phyloP scores from a whole-genome alignment of 371 early-diverging fungal genomes.

The Syncephalastrum contaminatum region DNA sequence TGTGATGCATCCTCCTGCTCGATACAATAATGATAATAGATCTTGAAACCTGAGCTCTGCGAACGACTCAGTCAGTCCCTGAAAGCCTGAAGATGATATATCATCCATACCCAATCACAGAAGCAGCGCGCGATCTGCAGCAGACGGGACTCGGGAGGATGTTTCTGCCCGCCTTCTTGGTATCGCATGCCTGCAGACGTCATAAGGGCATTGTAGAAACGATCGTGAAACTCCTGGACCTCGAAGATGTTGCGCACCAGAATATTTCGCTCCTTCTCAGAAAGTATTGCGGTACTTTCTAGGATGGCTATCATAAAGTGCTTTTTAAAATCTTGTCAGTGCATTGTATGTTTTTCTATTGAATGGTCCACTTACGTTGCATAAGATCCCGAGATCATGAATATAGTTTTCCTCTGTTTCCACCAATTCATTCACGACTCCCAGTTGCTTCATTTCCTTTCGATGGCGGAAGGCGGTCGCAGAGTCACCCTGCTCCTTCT shows the following conservation, averaged over 20 bases:
- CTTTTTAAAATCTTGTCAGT: no score
- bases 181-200: neutral
- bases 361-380: conserved; percentile 23
- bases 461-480: neutral
- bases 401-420: conserved; percentile 39
- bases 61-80: no score
- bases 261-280: no score
- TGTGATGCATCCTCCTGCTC: conserved; percentile 37
- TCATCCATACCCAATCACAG: conserved; percentile 30
- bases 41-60: conserved; percentile 34
- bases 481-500: conserved; percentile 3
- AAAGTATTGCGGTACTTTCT: no score
- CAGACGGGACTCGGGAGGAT: conserved; percentile 6
- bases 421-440: conserved; percentile 33
- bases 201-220: no score
- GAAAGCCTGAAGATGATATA: no score
- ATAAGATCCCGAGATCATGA: conserved; percentile 32
- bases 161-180: neutral
- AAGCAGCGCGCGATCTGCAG: conserved; percentile 33
- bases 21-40: conserved; percentile 44
- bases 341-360: no score
- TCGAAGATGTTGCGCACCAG: no score
- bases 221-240: no score
- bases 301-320: no score
- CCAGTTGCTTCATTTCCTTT: conserved; percentile 5